Conservation (phyloP, 1,284 basidiomycete genomes). For the Rhodotorula glutinis region DNA sequence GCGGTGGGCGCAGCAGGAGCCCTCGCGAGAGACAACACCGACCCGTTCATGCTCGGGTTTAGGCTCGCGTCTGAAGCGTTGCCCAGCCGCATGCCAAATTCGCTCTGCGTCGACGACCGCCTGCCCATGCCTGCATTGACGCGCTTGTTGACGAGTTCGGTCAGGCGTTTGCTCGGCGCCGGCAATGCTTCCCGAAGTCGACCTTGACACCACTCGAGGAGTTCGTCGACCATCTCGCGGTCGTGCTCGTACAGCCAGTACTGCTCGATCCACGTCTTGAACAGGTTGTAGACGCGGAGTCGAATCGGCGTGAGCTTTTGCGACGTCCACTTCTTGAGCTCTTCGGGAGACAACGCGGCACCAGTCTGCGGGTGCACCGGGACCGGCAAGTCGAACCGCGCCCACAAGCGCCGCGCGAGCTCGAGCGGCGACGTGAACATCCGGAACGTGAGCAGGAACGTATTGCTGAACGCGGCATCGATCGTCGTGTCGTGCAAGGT, state of each 20-base stretch:
- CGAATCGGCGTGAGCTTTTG: conserved; percentile 83
- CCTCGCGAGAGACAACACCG: neutral
- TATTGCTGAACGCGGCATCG: conserved; percentile 75
- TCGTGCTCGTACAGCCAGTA: conserved; percentile 71
- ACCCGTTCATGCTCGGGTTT: neutral
- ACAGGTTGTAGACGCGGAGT: conserved; percentile 81
- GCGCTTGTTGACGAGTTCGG: conserved; percentile 62
- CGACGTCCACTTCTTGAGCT: conserved; percentile 73
- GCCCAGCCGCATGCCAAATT: neutral
- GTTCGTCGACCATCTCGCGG: conserved; percentile 53
- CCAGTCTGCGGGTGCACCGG: conserved; percentile 41
- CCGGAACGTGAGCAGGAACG: conserved; percentile 96
- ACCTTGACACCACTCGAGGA: conserved; percentile 65
- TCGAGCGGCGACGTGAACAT: conserved; percentile 77
- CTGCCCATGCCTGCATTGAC: conserved; percentile 43
- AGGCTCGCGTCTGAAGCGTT: neutral
- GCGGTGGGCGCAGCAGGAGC: neutral
- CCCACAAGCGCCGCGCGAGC: conserved; percentile 70
- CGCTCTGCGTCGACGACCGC: neutral
- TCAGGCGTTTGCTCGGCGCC: conserved; percentile 64
- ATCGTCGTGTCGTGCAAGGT: conserved; percentile 84
- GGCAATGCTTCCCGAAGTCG: conserved; percentile 64
- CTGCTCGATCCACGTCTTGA: conserved; percentile 88
- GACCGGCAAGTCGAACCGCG: conserved; percentile 71
- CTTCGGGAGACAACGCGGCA: conserved; percentile 55